Evolutionary conservation across 2,329 filamentous ascomycete species (phyloP).

Genomic region (Cercospora nicotianae): DNA sequence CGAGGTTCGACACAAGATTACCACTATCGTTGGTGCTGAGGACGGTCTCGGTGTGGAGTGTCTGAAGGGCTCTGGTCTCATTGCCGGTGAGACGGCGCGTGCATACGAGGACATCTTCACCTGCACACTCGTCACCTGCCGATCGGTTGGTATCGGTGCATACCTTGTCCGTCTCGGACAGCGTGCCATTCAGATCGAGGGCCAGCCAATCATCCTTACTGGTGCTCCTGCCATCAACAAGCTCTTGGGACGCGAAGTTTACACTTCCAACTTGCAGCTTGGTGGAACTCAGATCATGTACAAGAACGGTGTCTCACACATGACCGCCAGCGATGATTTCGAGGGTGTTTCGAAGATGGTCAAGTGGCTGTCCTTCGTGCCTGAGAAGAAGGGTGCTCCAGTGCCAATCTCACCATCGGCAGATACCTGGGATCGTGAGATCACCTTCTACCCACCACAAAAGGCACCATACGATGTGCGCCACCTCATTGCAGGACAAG

Average conservation of each 20-base stretch:
- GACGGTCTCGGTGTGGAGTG: constrained; percentile 98
- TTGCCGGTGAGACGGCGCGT: constrained; percentile 93
- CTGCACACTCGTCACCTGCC: constrained; percentile 93
- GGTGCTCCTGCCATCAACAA: constrained; percentile 98
- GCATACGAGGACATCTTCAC: constrained; percentile 99
- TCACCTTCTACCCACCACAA: constrained; percentile 75
- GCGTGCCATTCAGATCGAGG: constrained; percentile 97
- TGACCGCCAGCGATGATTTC: constrained; percentile 97
- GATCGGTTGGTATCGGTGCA: constrained; percentile 98
- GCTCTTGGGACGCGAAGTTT: constrained; percentile 93
- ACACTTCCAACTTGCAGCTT: constrained; percentile 97
- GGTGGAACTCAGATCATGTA: constrained; percentile 99
- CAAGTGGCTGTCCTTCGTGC: constrained; percentile 95
- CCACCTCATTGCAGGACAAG: constrained; percentile 86
- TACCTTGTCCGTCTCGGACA: constrained; percentile 98
- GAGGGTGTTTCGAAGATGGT: constrained; percentile 97
- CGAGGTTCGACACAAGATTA: constrained; percentile 90
- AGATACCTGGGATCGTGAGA: constrained; percentile 90
- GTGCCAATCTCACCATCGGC: constrained; percentile 85
- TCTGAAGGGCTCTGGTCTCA: constrained; percentile 92
- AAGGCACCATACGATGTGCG: constrained; percentile 90
- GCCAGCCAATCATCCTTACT: constrained; percentile 97
- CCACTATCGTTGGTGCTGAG: constrained; percentile 87
- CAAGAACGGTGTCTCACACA: constrained; percentile 98
- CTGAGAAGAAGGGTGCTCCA: constrained; percentile 89